Evolutionary conservation across 163 green algal species (phyloP).

Genomic region (Volvox carteri): DNA sequence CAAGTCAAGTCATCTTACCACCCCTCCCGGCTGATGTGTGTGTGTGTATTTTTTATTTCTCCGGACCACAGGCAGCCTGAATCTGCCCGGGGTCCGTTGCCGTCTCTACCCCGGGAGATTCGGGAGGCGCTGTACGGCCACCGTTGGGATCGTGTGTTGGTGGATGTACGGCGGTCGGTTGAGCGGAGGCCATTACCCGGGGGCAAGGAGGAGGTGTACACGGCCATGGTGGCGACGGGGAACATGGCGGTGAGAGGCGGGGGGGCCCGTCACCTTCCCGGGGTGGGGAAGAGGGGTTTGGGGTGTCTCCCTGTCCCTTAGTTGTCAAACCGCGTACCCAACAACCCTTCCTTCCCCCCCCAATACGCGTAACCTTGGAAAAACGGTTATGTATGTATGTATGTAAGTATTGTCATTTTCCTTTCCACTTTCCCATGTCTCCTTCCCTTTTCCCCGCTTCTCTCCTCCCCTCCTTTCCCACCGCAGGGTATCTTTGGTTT

Average conservation of each 20-base stretch:
- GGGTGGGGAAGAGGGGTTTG: too few relatives aligned
- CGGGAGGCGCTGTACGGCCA: conserved; percentile 62
- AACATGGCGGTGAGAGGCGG: conserved; percentile 61
- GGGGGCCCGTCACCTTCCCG: too few relatives aligned
- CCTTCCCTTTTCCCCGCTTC: too few relatives aligned
- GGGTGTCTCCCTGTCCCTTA: neutral
- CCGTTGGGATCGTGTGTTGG: conserved; percentile 67
- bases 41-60: too few relatives aligned
- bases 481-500: conserved; percentile 65
- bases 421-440: too few relatives aligned
- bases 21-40: neutral
- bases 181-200: neutral
- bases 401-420: too few relatives aligned
- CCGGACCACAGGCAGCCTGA: conserved; percentile 10
- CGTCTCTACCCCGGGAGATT: conserved; percentile 50
- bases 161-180: conserved; percentile 57
- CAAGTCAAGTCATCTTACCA: neutral
- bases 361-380: too few relatives aligned
- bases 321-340: too few relatives aligned
- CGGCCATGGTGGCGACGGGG: conserved; percentile 64
- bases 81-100: neutral
- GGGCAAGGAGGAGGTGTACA: conserved; percentile 60
- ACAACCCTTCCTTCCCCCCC: too few relatives aligned
- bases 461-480: too few relatives aligned
- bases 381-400: too few relatives aligned